Percentiles rank a stretch among this genome's conserved stretches.
Conservation (phyloP, 768 basidiomycete species). For the Amanita molliuscula region DNA sequence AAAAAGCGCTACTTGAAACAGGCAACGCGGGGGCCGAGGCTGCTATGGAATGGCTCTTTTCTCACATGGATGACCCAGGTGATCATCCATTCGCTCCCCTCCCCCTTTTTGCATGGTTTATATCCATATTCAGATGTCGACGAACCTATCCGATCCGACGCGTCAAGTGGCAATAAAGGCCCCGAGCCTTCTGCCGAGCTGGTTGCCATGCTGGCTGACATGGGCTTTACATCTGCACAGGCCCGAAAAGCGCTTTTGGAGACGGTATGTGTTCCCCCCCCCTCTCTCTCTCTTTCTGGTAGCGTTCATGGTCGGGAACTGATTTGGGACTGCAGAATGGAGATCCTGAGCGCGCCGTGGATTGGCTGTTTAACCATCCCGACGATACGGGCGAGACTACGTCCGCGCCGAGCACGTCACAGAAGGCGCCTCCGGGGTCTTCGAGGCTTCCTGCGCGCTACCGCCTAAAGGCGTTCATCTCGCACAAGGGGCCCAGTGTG, state of each 20-base stretch:
- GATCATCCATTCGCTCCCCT: constrained; percentile 6
- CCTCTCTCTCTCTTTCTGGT: too few relatives aligned
- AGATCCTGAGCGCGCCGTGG: constrained; percentile 78
- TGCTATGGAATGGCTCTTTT: constrained; percentile 95
- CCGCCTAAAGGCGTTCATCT: constrained; percentile 86
- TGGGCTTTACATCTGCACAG: constrained; percentile 86
- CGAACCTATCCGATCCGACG: constrained; percentile 44
- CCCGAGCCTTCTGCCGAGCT: constrained; percentile 62
- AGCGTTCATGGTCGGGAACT: not conserved
- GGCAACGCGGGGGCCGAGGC: constrained; percentile 64
- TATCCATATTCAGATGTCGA: constrained; percentile 62
- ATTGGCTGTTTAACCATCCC: constrained; percentile 94
- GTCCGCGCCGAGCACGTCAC: not conserved
- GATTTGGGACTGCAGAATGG: constrained; percentile 19
- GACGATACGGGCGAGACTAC: constrained; percentile 63
- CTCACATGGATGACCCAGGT: constrained; percentile 93
- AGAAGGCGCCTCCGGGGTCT: constrained; percentile 29
- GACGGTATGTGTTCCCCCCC: constrained; percentile 43
- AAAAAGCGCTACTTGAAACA: constrained; percentile 86
- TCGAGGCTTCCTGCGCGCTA: constrained; percentile 63
- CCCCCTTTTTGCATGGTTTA: too few relatives aligned
- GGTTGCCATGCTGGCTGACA: constrained; percentile 67
- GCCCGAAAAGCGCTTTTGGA: constrained; percentile 81
- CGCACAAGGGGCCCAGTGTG: constrained; percentile 93
- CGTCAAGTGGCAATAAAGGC: constrained; percentile 13